Percentiles rank a stretch among this genome's conserved stretches.
Evolutionary conservation across 2,329 filamentous ascomycete genomes (phyloP).

Genomic region (Pezicula rhizophila): DNA sequence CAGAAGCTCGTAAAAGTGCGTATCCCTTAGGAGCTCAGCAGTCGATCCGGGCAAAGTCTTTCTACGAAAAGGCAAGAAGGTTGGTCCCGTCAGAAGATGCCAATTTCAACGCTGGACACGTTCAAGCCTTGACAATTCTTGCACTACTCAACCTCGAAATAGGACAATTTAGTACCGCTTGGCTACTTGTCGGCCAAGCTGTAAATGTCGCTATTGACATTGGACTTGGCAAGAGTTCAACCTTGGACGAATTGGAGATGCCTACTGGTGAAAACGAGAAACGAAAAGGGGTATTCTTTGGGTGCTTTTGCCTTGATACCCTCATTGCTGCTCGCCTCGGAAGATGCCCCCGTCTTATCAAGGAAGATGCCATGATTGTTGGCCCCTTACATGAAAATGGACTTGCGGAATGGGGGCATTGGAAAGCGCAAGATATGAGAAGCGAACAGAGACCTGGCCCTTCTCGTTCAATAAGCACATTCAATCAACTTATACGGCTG

Average conservation of each 20-base stretch:
- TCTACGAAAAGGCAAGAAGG: conserved; percentile 41
- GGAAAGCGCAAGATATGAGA: not conserved
- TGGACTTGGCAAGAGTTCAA: not conserved
- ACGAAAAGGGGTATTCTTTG: not conserved
- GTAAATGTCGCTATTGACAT: conserved; percentile 1
- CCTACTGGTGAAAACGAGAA: not conserved
- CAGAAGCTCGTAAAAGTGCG: conserved; percentile 38
- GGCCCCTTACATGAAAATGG: not conserved
- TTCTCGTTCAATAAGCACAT: not conserved
- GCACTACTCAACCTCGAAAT: not conserved
- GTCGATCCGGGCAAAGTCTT: conserved; percentile 12
- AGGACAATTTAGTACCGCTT: not conserved
- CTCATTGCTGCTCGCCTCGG: not conserved
- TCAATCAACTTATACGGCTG: not conserved
- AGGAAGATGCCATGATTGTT: conserved; percentile 1
- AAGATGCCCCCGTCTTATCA: conserved; percentile 1
- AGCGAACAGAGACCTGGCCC: not conserved
- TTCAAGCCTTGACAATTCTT: conserved; percentile 44
- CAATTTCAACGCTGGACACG: conserved; percentile 40
- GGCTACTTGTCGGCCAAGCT: not conserved
- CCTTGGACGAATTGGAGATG: not conserved
- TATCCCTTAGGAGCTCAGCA: conserved; percentile 9
- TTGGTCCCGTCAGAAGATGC: conserved; percentile 42
- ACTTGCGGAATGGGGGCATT: not conserved
- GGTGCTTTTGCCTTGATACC: not conserved